Base-by-base conservation (phyloP, 148 eudicot species). In the Chenopodium berlandieri region DNA sequence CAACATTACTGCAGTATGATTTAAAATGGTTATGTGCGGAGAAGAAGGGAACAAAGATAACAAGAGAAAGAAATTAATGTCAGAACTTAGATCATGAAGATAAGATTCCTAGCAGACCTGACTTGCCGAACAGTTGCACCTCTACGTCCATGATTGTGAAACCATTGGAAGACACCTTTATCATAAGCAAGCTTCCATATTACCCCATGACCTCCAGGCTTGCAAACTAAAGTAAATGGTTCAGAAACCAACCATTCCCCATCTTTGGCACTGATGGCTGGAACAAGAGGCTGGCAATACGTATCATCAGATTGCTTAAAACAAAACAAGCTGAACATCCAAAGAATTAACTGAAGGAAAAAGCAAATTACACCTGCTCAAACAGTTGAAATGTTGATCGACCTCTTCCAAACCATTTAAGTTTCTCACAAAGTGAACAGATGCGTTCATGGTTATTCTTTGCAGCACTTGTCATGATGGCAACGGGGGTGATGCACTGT, bases 151-250 rank as follows among this genome's bases (percentile, higher is more conserved):
- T 94, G 94, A 83, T 84, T 80, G 76, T 89, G 88, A 85, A 96
- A 96, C 97, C 97, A 94, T 71, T 91, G 91, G 73, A 96, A 96
- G 84, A 96, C 84, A 40, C 99, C 99, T 83, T 88, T 91, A 81
- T 96, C 94, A 81, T 88, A 84, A 62, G 99, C 99, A 78, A 96
- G 94, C 85, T 94, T 96, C 99, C 99, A 96, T 80, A 96, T 94
- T 73, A 89, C 99, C 58, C 99, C 99, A 89, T 96, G 99, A 83
- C 99, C 99, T 73, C 99, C 98, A 79, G 99, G 99, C 88, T 94
- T 96, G 91, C 97, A 91, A 62, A 96, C 90, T 69, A 98, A 98
- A 64, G 84, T 80, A 73, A 91, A 91, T 81, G 91, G 92, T 85
- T 91, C 90, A 68, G 87, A 85, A 58, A 92, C 91, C 80, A 96